Evolutionary conservation across 768 basidiomycete species (phyloP).

Genomic region (Collybia sp.): DNA sequence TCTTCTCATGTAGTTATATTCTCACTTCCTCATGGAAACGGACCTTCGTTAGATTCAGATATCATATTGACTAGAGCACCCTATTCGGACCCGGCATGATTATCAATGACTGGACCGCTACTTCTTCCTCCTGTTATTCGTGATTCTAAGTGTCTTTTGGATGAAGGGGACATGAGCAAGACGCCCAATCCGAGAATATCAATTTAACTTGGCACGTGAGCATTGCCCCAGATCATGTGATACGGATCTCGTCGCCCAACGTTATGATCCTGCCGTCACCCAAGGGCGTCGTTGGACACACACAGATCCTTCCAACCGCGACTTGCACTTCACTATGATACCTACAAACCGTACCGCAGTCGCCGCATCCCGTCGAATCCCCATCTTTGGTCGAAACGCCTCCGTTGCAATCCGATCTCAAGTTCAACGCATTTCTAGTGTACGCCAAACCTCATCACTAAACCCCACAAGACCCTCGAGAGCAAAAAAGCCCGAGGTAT

Average conservation of each 20-base stretch:
- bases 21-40: no score
- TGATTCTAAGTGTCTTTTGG: no score
- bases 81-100: no score
- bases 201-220: no score
- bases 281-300: no score
- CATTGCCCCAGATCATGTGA: conserved; percentile 11
- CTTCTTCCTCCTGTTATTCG: no score
- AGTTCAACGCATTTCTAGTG: conserved; percentile 1
- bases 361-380: conserved; percentile 18
- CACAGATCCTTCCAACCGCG: background rate
- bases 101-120: no score
- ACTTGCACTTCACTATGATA: conserved; percentile 22
- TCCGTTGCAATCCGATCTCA: background rate
- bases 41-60: no score
- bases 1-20: no score
- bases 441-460: conserved; percentile 2
- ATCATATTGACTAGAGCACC: no score
- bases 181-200: no score
- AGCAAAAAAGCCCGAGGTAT: background rate
- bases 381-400: conserved; percentile 15
- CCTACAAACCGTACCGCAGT: conserved; percentile 27
- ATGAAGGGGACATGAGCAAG: no score
- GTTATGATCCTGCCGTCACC: background rate
- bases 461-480: background rate
- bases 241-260: conserved; percentile 7